Evolutionary conservation across 148 eudicot genomes (phyloP).

Genomic region (Rhododendron griersonianum): DNA sequence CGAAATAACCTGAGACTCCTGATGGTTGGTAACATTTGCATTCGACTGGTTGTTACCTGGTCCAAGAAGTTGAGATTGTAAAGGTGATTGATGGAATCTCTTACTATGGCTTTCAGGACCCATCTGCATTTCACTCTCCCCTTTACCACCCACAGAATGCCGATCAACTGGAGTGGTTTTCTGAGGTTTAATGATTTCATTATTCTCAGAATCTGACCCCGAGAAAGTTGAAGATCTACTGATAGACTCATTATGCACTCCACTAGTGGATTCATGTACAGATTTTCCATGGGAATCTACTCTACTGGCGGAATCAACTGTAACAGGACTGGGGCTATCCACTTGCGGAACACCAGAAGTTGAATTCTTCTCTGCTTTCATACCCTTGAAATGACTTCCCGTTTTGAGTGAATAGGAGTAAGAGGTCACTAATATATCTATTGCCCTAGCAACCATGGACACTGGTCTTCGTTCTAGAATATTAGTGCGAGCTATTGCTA

Average conservation of each 20-base stretch:
- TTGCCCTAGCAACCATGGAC: conserved; percentile 59
- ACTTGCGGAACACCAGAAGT: conserved; percentile 34
- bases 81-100: conserved; percentile 28
- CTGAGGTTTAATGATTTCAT: conserved; percentile 14
- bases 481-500: conserved; percentile 54
- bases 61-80: conserved; percentile 39
- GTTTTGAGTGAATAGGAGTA: conserved; percentile 74
- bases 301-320: conserved; percentile 34
- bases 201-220: conserved; percentile 62
- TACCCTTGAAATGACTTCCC: conserved; percentile 63
- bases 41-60: conserved; percentile 34
- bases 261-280: conserved; percentile 31
- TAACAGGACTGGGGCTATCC: conserved; percentile 23
- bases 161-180: conserved; percentile 13
- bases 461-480: conserved; percentile 81
- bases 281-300: conserved; percentile 40
- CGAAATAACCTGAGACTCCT: conserved; percentile 59
- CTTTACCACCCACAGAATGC: conserved; percentile 26
- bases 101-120: conserved; percentile 29
- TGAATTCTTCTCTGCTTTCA: conserved; percentile 44
- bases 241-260: conserved; percentile 29
- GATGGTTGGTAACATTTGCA: conserved; percentile 39
- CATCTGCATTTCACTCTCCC: conserved; percentile 14
- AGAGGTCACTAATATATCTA: conserved; percentile 68
- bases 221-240: conserved; percentile 25